phyloP scores from a whole-genome alignment of 306 rosid genomes.

The Pyrus betulifolia region DNA sequence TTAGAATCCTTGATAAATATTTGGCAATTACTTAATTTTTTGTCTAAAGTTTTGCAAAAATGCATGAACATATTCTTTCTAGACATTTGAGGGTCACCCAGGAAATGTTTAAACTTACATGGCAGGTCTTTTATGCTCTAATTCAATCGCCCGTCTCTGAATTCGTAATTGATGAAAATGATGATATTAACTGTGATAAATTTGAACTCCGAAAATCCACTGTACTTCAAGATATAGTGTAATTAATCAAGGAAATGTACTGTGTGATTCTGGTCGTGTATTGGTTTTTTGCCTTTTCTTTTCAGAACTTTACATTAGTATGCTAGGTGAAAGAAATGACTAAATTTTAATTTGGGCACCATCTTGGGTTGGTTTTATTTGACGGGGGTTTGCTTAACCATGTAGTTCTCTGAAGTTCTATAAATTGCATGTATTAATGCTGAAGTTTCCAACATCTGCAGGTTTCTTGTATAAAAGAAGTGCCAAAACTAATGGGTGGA shows the following conservation, averaged over 20 bases:
- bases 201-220: not conserved
- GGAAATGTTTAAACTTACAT: not conserved
- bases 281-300: not conserved
- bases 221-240: not conserved
- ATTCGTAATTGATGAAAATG: not conserved
- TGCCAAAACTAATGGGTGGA: slow-evolving; percentile 90
- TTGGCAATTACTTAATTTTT: not conserved
- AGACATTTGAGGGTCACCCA: not conserved
- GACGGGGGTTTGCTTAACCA: not conserved
- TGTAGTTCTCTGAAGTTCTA: not conserved
- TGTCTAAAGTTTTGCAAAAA: not conserved
- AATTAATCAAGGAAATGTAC: slow-evolving; percentile 7
- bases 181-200: not conserved
- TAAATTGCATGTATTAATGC: not conserved
- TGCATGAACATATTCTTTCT: not conserved
- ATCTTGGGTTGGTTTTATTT: slow-evolving; percentile 2
- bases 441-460: slow-evolving; percentile 16
- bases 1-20: not conserved
- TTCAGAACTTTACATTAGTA: not conserved
- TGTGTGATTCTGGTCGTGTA: not conserved
- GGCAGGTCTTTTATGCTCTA: not conserved
- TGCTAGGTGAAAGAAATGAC: not conserved
- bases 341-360: not conserved
- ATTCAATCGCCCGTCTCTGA: not conserved
- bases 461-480: slow-evolving; percentile 87